Evolutionary conservation across 2,329 filamentous ascomycete genomes (phyloP).

Genomic region (Niveomyces coronatus): DNA sequence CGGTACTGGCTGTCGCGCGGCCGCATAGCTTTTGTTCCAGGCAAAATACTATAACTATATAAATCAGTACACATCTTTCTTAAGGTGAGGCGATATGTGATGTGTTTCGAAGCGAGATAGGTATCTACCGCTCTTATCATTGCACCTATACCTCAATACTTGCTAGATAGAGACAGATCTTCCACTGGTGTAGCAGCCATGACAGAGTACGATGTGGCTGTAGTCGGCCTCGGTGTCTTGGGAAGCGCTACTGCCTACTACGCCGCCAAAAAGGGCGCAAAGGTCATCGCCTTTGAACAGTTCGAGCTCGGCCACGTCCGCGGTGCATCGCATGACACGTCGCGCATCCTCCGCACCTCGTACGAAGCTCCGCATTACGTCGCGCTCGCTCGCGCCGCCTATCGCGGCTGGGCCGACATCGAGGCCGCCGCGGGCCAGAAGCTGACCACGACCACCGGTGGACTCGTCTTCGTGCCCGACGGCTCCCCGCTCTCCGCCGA

Average conservation of each 20-base stretch:
- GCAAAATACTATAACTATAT: too few relatives aligned
- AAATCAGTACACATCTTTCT: too few relatives aligned
- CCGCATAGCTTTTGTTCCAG: too few relatives aligned
- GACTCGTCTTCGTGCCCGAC: constrained; percentile 15
- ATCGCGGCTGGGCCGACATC: constrained; percentile 16
- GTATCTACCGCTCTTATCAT: too few relatives aligned
- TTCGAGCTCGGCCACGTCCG: constrained; percentile 17
- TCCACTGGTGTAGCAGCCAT: background rate
- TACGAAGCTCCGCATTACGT: constrained; percentile 17
- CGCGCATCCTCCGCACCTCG: constrained; percentile 15
- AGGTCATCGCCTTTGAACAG: constrained; percentile 16
- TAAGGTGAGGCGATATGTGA: too few relatives aligned
- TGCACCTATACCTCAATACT: too few relatives aligned
- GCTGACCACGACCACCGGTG: constrained; percentile 15
- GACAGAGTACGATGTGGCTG: constrained; percentile 9
- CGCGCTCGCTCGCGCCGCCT: constrained; percentile 14
- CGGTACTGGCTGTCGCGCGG: too few relatives aligned
- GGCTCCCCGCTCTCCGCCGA: constrained; percentile 2
- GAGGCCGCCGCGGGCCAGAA: constrained; percentile 13
- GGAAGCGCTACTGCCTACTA: constrained; percentile 14
- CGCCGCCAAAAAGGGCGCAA: constrained; percentile 14
- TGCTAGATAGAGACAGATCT: too few relatives aligned
- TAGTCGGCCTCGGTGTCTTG: constrained; percentile 10
- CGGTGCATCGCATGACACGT: constrained; percentile 18
- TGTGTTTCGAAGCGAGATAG: too few relatives aligned